phyloP scores from a whole-genome alignment of 208 protist genomes.

The Acanthamoeba castellanii region DNA sequence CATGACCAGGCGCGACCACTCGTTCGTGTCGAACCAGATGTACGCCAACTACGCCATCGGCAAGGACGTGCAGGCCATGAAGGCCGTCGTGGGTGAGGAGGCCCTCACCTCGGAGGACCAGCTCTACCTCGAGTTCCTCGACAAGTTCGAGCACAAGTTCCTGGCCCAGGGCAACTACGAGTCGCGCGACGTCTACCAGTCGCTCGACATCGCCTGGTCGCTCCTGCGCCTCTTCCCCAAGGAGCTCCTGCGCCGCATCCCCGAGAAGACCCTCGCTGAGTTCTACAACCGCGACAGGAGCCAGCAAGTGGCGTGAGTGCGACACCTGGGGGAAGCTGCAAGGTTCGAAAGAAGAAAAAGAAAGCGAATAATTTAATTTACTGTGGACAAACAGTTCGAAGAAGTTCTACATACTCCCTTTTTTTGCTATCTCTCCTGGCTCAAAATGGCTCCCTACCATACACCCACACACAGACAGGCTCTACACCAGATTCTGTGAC shows the following conservation, averaged over 20 bases:
- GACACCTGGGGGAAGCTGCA: too few species aligned
- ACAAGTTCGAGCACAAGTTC: conserved; percentile 99
- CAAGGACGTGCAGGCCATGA: conserved; percentile 99
- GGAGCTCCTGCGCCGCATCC: conserved; percentile 98
- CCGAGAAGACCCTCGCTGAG: conserved; percentile 95
- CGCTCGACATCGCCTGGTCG: conserved; percentile 99
- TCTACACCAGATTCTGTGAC: too few species aligned
- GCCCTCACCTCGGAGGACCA: conserved; percentile 98
- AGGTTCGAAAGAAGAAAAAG: too few species aligned
- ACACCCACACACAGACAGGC: too few species aligned
- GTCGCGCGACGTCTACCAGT: conserved; percentile 98
- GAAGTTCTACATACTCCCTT: too few species aligned
- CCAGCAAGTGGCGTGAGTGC: too few species aligned
- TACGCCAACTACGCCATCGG: conserved; percentile 99
- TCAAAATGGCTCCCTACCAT: too few species aligned
- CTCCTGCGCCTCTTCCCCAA: conserved; percentile 98
- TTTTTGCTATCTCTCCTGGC: too few species aligned
- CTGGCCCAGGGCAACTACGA: conserved; percentile 97
- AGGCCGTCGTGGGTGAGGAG: conserved; percentile 99
- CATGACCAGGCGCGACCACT: conserved; percentile 99
- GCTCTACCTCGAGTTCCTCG: conserved; percentile 99
- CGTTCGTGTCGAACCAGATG: conserved; percentile 99
- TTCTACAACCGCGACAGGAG: conserved; percentile 92
- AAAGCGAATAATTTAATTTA: too few species aligned
- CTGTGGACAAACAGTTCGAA: too few species aligned